Percentiles rank a stretch among this genome's conserved stretches.
These are phyloP conservation scores for Boletus subcaerulescens DNA, from an alignment of 768 basidiomycete genomes.

Conservation along the genomic window DNA sequence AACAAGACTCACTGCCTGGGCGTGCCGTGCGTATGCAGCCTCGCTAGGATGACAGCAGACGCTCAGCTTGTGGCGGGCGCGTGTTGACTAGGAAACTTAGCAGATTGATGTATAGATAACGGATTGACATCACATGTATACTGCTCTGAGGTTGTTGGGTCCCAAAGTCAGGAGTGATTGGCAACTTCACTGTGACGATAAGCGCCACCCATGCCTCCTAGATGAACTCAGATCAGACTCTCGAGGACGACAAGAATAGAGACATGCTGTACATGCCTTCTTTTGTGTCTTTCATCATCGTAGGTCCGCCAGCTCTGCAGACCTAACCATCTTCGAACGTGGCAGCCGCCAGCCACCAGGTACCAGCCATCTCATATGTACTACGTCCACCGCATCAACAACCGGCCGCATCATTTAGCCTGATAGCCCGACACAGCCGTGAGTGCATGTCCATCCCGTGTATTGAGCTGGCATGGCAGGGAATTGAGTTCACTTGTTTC, in stretches of 20 bases:
- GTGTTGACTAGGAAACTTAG: too few relatives aligned
- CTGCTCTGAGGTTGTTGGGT: too few relatives aligned
- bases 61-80: too few relatives aligned
- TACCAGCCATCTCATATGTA: slow-evolving; percentile 15
- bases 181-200: neutral
- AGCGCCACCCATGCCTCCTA: neutral
- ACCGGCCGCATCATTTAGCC: slow-evolving; percentile 19
- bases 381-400: slow-evolving; percentile 1
- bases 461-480: neutral
- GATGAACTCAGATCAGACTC: neutral
- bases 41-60: too few relatives aligned
- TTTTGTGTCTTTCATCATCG: neutral
- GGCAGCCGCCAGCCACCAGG: neutral
- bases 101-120: too few relatives aligned
- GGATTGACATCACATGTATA: too few relatives aligned
- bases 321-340: neutral
- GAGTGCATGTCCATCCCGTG: neutral
- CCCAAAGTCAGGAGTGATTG: neutral
- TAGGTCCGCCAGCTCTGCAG: neutral
- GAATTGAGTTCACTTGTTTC: slow-evolving; percentile 5
- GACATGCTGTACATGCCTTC: slow-evolving; percentile 7
- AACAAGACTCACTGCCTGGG: too few relatives aligned
- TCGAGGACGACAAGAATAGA: neutral
- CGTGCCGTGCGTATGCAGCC: too few relatives aligned
- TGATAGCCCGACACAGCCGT: slow-evolving; percentile 14